Percentiles rank a stretch among this genome's conserved stretches.
Evolutionary conservation across 2,329 filamentous ascomycete genomes (phyloP).

Genomic region (Claviceps capensis): DNA sequence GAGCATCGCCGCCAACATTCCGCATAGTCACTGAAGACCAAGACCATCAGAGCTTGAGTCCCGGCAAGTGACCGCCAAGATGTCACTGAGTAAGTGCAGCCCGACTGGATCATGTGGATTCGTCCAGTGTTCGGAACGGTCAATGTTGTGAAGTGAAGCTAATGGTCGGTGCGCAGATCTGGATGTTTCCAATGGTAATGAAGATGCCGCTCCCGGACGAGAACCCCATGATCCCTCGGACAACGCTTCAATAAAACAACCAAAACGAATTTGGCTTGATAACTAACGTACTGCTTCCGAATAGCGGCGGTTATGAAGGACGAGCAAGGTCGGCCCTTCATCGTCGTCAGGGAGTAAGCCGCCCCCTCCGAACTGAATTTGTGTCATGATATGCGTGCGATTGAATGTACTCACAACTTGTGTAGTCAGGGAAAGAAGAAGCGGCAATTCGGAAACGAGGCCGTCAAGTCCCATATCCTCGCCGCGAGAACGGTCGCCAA

Average conservation of each 20-base stretch:
- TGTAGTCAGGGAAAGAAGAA: constrained; percentile 90
- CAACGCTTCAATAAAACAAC: not conserved
- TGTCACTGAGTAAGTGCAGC: constrained; percentile 25
- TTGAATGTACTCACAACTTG: constrained; percentile 10
- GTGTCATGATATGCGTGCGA: not conserved
- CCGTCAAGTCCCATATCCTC: constrained; percentile 95
- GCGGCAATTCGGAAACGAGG: constrained; percentile 90
- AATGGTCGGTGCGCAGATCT: constrained; percentile 42
- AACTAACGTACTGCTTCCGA: constrained; percentile 10
- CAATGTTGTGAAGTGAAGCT: constrained; percentile 21
- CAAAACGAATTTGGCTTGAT: not conserved
- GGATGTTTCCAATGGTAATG: constrained; percentile 64
- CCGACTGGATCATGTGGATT: not conserved
- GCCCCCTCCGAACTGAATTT: constrained; percentile 21
- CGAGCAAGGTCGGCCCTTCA: constrained; percentile 93
- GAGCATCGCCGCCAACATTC: constrained; percentile 2
- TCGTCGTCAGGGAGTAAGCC: constrained; percentile 83
- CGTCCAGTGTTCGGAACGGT: not conserved
- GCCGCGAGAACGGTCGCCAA: constrained; percentile 91
- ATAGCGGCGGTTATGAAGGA: constrained; percentile 75
- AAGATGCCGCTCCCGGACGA: not conserved
- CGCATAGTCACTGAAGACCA: not conserved
- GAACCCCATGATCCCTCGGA: too few relatives aligned
- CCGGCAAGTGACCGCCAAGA: constrained; percentile 17
- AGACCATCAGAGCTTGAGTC: constrained; percentile 13